These are phyloP conservation scores for Trichoderma atrobrunneum DNA, from an alignment of 2,329 filamentous ascomycete genomes.

Conservation along the genomic window DNA sequence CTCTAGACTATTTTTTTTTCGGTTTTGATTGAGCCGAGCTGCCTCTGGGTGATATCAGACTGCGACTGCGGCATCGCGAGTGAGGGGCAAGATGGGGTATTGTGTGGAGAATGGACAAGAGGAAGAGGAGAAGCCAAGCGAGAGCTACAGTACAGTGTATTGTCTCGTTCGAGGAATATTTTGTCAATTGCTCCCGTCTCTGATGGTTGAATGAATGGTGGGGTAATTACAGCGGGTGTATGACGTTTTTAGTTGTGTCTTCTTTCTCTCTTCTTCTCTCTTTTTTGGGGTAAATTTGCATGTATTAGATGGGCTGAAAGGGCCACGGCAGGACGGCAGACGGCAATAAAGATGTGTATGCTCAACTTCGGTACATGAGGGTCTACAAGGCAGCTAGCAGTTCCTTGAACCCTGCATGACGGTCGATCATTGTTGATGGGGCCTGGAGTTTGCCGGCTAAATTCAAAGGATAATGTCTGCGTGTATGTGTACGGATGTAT, in stretches of 20 bases:
- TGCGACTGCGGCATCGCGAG: neutral
- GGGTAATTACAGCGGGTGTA: neutral
- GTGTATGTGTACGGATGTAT: neutral
- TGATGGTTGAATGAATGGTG: neutral
- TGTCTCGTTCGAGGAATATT: neutral
- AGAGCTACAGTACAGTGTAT: neutral
- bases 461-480: conserved; percentile 8
- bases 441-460: conserved; percentile 4
- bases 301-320: neutral
- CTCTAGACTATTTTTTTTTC: neutral
- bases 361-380: neutral
- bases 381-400: neutral
- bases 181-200: neutral
- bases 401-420: neutral
- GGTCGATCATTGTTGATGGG: conserved; percentile 2
- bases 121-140: neutral
- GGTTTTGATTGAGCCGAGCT: conserved; percentile 13
- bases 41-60: conserved; percentile 13
- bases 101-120: conserved; percentile 1
- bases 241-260: neutral
- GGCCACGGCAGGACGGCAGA: neutral
- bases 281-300: neutral
- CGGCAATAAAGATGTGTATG: neutral
- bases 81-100: conserved; percentile 16
- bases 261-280: neutral